Percentiles rank a stretch among this genome's conserved stretches.
These are phyloP conservation scores for Dendrobium officinale DNA, from an alignment of 106 monocot species.

Conservation along the genomic window DNA sequence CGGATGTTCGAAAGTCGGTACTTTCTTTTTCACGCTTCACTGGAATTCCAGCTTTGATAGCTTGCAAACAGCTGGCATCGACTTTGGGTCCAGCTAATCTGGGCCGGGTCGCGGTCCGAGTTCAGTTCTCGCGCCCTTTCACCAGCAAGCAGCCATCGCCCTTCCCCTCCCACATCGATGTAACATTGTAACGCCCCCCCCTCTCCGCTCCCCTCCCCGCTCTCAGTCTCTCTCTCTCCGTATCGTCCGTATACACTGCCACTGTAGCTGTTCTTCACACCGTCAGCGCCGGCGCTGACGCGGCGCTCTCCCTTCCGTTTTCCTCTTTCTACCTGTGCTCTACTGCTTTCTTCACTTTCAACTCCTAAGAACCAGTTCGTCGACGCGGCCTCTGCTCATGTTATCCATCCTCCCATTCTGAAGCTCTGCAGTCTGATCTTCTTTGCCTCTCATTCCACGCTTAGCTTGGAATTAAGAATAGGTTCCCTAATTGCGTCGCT, in stretches of 20 bases:
- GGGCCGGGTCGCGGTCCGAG: not conserved
- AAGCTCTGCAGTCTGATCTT: not conserved
- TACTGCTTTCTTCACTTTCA: not conserved
- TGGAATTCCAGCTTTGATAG: not conserved
- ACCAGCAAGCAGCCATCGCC: too few species aligned
- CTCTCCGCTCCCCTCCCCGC: too few species aligned
- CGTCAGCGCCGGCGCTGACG: too few species aligned
- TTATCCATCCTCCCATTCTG: not conserved
- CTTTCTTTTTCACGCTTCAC: not conserved
- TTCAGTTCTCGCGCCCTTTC: not conserved
- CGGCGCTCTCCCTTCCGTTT: too few species aligned
- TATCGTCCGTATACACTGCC: too few species aligned
- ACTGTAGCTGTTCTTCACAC: too few species aligned
- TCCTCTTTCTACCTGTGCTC: not conserved
- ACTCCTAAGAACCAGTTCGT: not conserved
- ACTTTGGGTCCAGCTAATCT: constrained; percentile 2
- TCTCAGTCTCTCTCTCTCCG: too few species aligned
- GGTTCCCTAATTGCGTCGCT: not conserved
- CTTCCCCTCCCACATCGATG: too few species aligned
- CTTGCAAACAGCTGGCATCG: not conserved
- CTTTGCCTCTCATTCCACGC: not conserved
- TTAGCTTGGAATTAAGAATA: not conserved
- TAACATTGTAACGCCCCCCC: too few species aligned
- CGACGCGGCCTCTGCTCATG: not conserved
- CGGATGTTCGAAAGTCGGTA: not conserved